Evolutionary conservation across 192 early-diverging fungal species (phyloP).

Genomic region (Podila verticillata): DNA sequence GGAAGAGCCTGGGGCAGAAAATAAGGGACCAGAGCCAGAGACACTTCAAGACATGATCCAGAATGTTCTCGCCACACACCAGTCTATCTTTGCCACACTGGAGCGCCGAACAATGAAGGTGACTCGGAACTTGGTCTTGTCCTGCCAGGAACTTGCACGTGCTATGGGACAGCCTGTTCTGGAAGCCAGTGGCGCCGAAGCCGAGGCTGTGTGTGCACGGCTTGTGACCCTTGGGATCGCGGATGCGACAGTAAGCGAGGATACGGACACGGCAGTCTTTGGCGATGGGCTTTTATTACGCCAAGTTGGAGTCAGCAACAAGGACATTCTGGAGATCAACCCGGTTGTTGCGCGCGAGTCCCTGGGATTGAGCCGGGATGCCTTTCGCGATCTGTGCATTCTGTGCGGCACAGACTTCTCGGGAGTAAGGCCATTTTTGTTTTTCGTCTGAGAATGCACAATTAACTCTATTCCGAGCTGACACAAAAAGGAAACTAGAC

Average conservation of each 20-base stretch:
- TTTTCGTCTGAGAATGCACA: not conserved
- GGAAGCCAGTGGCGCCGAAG: conserved; percentile 59
- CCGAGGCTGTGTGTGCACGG: conserved; percentile 74
- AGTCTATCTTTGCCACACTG: conserved; percentile 34
- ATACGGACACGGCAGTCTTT: conserved; percentile 66
- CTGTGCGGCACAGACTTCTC: conserved; percentile 83
- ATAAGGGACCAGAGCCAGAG: not conserved
- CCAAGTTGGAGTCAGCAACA: conserved; percentile 42
- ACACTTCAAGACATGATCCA: conserved; percentile 3
- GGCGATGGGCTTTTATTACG: conserved; percentile 61
- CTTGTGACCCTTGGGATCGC: conserved; percentile 57
- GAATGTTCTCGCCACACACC: conserved; percentile 22
- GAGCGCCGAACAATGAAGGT: conserved; percentile 62
- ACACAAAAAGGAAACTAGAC: conserved; percentile 25
- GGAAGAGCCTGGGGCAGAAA: not conserved
- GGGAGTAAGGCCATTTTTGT: conserved; percentile 20
- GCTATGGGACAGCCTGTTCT: conserved; percentile 63
- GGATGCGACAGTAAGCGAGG: conserved; percentile 72
- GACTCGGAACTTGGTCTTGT: conserved; percentile 53
- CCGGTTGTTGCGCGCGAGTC: conserved; percentile 51
- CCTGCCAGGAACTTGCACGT: conserved; percentile 58
- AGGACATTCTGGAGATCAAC: conserved; percentile 61
- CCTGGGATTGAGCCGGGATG: conserved; percentile 59
- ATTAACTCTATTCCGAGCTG: no score
- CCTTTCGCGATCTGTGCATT: conserved; percentile 79